Percentiles rank a stretch among this genome's conserved stretches.
Conservation (phyloP, 164 flowering plant species). For the Berberis vulgaris region DNA sequence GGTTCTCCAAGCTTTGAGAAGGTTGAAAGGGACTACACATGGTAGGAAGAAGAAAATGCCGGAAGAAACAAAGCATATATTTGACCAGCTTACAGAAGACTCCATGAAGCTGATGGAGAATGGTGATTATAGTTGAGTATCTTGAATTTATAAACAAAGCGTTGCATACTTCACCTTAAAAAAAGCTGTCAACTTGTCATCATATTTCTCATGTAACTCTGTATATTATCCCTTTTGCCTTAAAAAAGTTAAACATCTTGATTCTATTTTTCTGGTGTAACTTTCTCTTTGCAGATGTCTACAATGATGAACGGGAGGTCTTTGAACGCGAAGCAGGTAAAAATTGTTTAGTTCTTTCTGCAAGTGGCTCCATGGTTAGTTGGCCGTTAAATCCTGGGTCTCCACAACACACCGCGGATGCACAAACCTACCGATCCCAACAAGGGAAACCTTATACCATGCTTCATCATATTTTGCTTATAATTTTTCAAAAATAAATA, state of each 20-base stretch:
- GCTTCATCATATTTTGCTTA: too few species aligned
- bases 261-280: constrained; percentile 1
- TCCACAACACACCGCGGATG: too few species aligned
- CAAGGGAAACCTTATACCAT: too few species aligned
- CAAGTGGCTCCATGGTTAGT: neutral
- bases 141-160: neutral
- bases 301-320: constrained; percentile 65
- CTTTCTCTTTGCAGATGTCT: constrained; percentile 57
- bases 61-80: constrained; percentile 55
- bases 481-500: too few species aligned
- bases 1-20: constrained; percentile 83
- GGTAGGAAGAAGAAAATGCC: constrained; percentile 77
- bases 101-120: constrained; percentile 82
- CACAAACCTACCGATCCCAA: too few species aligned
- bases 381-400: too few species aligned
- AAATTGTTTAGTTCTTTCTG: neutral
- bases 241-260: neutral
- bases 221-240: neutral
- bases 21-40: constrained; percentile 70
- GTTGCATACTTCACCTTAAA: neutral
- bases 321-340: constrained; percentile 90
- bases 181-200: neutral
- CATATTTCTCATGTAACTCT: neutral
- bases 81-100: constrained; percentile 96
- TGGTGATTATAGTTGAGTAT: constrained; percentile 81